These are phyloP conservation scores for Yamadazyma sp. DNA, from an alignment of 1,139 yeast species.

Conservation along the genomic window DNA sequence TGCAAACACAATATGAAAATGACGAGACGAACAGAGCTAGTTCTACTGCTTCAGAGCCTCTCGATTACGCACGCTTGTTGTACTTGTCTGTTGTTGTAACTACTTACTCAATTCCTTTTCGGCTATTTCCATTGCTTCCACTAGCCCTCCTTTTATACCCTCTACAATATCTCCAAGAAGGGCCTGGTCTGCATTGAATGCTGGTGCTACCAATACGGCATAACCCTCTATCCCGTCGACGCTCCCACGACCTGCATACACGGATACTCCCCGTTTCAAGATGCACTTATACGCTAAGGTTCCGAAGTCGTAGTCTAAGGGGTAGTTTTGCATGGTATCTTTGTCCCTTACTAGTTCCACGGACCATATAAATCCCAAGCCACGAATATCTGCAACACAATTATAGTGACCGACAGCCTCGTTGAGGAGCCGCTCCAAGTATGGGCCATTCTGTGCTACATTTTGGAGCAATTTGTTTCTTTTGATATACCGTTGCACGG, in stretches of 20 bases:
- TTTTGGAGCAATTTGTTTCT: slow-evolving; percentile 44
- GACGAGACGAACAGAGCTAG: not conserved
- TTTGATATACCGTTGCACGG: slow-evolving; percentile 52
- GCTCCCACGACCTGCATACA: slow-evolving; percentile 2
- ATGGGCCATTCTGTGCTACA: slow-evolving; percentile 46
- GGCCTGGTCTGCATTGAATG: slow-evolving; percentile 1
- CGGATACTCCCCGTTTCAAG: slow-evolving; percentile 1
- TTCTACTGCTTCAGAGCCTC: no score
- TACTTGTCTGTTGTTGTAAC: no score
- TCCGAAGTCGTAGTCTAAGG: not conserved
- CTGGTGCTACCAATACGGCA: slow-evolving; percentile 1
- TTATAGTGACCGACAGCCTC: slow-evolving; percentile 26
- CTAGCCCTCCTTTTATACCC: not conserved
- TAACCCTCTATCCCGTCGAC: slow-evolving; percentile 2
- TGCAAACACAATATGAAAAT: not conserved
- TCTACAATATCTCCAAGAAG: slow-evolving; percentile 1
- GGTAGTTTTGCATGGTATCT: slow-evolving; percentile 1
- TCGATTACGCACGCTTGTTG: no score
- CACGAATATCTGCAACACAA: slow-evolving; percentile 56
- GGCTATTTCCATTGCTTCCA: slow-evolving; percentile 1
- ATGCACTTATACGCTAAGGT: not conserved
- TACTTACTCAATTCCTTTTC: not conserved
- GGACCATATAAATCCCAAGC: slow-evolving; percentile 59
- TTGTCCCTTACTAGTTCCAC: slow-evolving; percentile 23
- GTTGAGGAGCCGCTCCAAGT: slow-evolving; percentile 41